Percentiles rank a stretch among this genome's conserved stretches.
Evolutionary conservation across 202 grass and related monocot species (phyloP).

Genomic region (Brachypodium distachyon): DNA sequence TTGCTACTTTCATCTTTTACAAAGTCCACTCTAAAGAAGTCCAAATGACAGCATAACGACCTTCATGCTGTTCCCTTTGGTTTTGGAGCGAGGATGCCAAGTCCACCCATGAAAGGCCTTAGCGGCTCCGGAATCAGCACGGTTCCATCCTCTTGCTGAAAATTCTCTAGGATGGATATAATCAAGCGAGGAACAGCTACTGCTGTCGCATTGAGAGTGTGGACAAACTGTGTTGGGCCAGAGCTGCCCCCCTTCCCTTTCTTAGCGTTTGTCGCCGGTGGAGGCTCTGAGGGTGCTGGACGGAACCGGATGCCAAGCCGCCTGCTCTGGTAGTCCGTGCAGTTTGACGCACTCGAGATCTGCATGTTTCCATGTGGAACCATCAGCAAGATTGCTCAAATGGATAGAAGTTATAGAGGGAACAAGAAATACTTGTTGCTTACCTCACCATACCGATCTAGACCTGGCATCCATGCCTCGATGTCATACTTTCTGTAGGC

Average conservation of each 20-base stretch:
- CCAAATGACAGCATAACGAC: neutral
- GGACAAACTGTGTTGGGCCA: constrained; percentile 60
- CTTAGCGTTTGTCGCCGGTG: constrained; percentile 10
- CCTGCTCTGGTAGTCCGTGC: constrained; percentile 92
- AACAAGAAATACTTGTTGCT: neutral
- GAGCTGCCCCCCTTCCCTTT: constrained; percentile 51
- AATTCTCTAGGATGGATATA: constrained; percentile 74
- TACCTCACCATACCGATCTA: constrained; percentile 89
- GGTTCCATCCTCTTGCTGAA: constrained; percentile 61
- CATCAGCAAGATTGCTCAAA: neutral
- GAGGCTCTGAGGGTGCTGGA: constrained; percentile 34
- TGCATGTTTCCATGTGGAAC: constrained; percentile 17
- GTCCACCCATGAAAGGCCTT: constrained; percentile 70
- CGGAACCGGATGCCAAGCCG: constrained; percentile 71
- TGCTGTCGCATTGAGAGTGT: constrained; percentile 77
- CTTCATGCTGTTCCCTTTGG: constrained; percentile 14
- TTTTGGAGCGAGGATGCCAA: constrained; percentile 39
- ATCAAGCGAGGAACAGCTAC: constrained; percentile 85
- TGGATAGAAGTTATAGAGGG: neutral
- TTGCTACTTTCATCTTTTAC: neutral
- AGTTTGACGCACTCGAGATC: constrained; percentile 96
- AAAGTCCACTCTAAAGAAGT: neutral
- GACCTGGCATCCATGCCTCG: constrained; percentile 94
- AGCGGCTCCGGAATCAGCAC: constrained; percentile 61
- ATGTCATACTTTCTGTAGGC: constrained; percentile 89